Evolutionary conservation across 1,139 yeast genomes (phyloP), one percentile per base, ranked within the genome.

Genomic region (Pichia kudriavzevii): DNA sequence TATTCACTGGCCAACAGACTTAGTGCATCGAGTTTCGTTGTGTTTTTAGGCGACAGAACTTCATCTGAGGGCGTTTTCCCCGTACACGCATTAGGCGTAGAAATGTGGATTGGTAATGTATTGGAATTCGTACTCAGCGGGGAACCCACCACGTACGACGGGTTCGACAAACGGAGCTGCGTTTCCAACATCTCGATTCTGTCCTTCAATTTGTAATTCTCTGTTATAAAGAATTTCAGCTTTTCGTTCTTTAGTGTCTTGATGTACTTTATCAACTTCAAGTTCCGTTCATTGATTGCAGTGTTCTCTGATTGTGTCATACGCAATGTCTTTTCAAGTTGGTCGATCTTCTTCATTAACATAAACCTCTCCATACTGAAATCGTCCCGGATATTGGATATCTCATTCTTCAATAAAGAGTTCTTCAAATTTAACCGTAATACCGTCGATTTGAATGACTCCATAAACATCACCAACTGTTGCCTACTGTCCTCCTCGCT

Each of bases 221-320:
- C 59, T 9, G 38, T 32, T 28, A 47, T 50, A 16, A 48, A 43
- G 4, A 38, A 38, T 33, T 50, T 48, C 6, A 55, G 30, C 25
- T 46, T 53, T 17, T 52, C 55, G 20, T 45, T 47, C 30, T 55
- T 56, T 24, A 56, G 38, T n/a, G 44, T 36, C 29, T 50, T 49
- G 23, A 48, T 48, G 32, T 54, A 49, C 28, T 53, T 54, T 25
- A 53, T 52, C 34, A 55, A 42, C 35, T 53, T 54, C 22, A 50
- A 35, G 36, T 57, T 57, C 30, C 53, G 50, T 20, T 42, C 31
- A 23, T 42, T 50, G 13, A 56, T 44, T 23, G 47, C 50, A 32
- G 48, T 47, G 35, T 55, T 56, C 30, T 53, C 58, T 19, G 45
- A 43, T 35, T 46, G 44, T 18, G 49, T 38, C 10, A 52, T 39